phyloP scores from a whole-genome alignment of 164 flowering plant genomes.

The Annona cherimola region DNA sequence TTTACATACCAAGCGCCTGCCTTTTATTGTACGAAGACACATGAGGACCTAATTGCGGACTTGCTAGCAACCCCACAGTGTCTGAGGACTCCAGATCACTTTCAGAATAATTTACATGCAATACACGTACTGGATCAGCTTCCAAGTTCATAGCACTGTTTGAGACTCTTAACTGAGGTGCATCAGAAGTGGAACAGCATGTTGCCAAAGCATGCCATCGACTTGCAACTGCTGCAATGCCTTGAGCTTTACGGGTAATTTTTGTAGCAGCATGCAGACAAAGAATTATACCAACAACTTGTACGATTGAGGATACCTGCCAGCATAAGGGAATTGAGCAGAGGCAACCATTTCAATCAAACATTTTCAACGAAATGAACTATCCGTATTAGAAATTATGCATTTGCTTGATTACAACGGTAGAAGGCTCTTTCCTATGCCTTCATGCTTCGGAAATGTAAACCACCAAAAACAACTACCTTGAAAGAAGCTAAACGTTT shows the following conservation, averaged over 20 bases:
- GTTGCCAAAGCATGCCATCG: constrained; percentile 81
- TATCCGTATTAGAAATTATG: background rate
- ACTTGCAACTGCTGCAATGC: constrained; percentile 64
- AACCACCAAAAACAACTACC: background rate
- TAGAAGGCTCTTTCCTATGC: background rate
- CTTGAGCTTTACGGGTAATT: constrained; percentile 84
- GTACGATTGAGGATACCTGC: constrained; percentile 65
- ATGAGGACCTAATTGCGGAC: constrained; percentile 45
- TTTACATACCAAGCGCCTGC: constrained; percentile 70
- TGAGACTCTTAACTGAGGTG: constrained; percentile 36
- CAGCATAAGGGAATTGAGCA: constrained; percentile 3
- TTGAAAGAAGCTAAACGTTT: background rate
- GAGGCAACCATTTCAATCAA: background rate
- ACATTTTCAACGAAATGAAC: background rate
- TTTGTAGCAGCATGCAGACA: constrained; percentile 80
- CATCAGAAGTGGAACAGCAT: constrained; percentile 38
- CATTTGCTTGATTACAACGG: background rate
- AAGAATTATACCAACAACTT: constrained; percentile 67
- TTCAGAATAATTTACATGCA: constrained; percentile 41
- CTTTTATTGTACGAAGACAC: constrained; percentile 70
- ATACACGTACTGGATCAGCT: constrained; percentile 18
- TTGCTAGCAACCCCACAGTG: constrained; percentile 29
- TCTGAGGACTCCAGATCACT: constrained; percentile 82
- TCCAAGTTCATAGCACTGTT: constrained; percentile 38
- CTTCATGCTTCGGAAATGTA: background rate